Percentiles rank a stretch among this genome's conserved stretches.
Evolutionary conservation across 495 filamentous ascomycete genomes (phyloP).

Genomic region (Sphaerosporella brunnea): DNA sequence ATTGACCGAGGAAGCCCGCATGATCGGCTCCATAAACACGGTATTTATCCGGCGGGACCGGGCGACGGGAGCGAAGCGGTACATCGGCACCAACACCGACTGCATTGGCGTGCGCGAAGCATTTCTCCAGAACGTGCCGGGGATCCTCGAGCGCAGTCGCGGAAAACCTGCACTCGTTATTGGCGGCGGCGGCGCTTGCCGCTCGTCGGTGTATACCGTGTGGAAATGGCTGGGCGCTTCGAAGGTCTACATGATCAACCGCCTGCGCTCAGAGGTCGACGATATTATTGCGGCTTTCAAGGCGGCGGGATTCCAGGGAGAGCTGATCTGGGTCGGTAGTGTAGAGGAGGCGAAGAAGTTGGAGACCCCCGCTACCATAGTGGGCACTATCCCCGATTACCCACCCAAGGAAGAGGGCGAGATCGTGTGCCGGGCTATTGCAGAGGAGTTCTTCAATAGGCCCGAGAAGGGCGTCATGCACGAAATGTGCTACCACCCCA

Average conservation of each 20-base stretch:
- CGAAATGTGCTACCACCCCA: slow-evolving; percentile 68
- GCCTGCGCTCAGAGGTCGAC: slow-evolving; percentile 43
- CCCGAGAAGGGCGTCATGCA: slow-evolving; percentile 43
- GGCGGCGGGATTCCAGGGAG: slow-evolving; percentile 33
- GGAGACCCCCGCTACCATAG: slow-evolving; percentile 41
- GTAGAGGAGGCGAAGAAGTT: slow-evolving; percentile 38
- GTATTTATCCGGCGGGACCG: slow-evolving; percentile 40
- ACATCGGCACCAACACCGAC: slow-evolving; percentile 59
- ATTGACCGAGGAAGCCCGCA: slow-evolving; percentile 46
- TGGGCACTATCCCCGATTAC: slow-evolving; percentile 54
- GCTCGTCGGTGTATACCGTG: slow-evolving; percentile 53
- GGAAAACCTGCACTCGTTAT: slow-evolving; percentile 26
- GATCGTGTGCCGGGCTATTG: slow-evolving; percentile 35
- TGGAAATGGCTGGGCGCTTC: slow-evolving; percentile 46
- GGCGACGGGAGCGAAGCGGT: slow-evolving; percentile 28
- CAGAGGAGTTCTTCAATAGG: slow-evolving; percentile 28
- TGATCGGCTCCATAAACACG: slow-evolving; percentile 58
- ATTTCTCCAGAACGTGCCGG: slow-evolving; percentile 39
- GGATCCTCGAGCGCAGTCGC: slow-evolving; percentile 15
- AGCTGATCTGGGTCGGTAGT: slow-evolving; percentile 38
- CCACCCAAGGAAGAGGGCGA: slow-evolving; percentile 43
- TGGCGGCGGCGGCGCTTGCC: slow-evolving; percentile 51
- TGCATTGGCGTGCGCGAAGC: slow-evolving; percentile 54
- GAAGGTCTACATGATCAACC: slow-evolving; percentile 53
- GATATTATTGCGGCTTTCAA: slow-evolving; percentile 41